A percentile compares a stretch with the other conserved stretches of the same genome.
These are phyloP conservation scores for Claviceps fusiformis DNA, from an alignment of 2,329 filamentous ascomycete genomes.

Conservation along the genomic window DNA sequence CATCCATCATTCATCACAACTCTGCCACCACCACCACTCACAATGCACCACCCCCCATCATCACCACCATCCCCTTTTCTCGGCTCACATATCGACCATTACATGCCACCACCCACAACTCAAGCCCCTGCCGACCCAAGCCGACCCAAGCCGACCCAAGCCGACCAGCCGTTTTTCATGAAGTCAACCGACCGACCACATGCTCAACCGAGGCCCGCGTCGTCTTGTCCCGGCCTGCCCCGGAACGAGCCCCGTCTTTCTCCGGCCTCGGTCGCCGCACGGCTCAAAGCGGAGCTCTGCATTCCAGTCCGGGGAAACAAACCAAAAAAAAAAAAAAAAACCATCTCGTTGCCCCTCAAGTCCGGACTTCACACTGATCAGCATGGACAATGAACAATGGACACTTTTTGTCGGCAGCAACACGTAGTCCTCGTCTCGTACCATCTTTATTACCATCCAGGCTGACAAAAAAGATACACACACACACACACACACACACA, in stretches of 20 bases:
- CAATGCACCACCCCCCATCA: too few species aligned
- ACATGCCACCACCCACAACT: too few species aligned
- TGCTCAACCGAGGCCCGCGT: not conserved
- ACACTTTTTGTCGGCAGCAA: not conserved
- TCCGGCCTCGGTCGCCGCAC: not conserved
- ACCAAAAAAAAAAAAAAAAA: too few species aligned
- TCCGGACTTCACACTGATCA: not conserved
- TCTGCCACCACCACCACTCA: too few species aligned
- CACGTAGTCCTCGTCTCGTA: not conserved
- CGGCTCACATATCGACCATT: too few species aligned
- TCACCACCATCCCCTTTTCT: too few species aligned
- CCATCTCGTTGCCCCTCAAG: too few species aligned
- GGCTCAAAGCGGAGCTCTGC: not conserved
- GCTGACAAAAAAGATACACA: slow-evolving; percentile 1
- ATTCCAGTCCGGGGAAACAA: not conserved
- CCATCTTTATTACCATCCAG: not conserved
- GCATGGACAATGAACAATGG: not conserved
- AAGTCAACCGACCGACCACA: too few species aligned
- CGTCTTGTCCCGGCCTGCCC: not conserved
- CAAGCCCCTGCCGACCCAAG: too few species aligned
- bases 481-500: not conserved
- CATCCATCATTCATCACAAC: too few species aligned
- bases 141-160: not conserved
- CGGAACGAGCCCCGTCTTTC: not conserved
- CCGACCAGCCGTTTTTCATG: not conserved